phyloP scores from a whole-genome alignment of 768 basidiomycete genomes.

The Mycena amicta region DNA sequence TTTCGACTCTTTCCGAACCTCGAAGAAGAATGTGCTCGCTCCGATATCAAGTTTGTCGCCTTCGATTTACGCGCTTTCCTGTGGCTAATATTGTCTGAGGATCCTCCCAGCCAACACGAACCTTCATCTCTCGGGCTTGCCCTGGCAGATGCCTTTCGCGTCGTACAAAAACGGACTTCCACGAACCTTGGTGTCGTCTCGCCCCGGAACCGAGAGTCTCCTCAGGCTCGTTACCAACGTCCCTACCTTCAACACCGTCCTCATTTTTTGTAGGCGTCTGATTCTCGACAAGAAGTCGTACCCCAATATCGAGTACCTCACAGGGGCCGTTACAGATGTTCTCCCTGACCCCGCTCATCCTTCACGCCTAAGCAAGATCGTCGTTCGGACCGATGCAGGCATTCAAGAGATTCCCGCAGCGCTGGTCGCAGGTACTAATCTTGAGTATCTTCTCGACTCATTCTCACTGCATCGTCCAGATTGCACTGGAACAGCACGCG shows the following conservation, averaged over 20 bases:
- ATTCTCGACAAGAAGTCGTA: conserved; percentile 22
- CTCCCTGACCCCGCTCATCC: conserved; percentile 15
- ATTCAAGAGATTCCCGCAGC: conserved; percentile 14
- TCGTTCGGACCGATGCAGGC: conserved; percentile 20
- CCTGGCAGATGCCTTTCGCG: conserved; percentile 3
- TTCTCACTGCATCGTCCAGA: too few relatives aligned
- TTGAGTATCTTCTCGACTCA: too few relatives aligned
- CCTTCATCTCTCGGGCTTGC: conserved; percentile 17
- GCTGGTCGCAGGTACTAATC: conserved; percentile 28
- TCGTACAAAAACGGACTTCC: conserved; percentile 15
- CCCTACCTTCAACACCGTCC: neutral
- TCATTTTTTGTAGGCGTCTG: conserved; percentile 21
- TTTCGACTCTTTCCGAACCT: conserved; percentile 24
- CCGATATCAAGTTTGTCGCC: conserved; percentile 18
- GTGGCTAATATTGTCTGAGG: neutral
- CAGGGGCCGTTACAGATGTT: conserved; percentile 32
- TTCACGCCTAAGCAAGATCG: conserved; percentile 20
- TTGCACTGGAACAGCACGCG: conserved; percentile 32
- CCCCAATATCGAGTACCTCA: conserved; percentile 26
- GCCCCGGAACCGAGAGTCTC: conserved; percentile 32
- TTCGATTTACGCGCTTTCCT: neutral
- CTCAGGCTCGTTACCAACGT: conserved; percentile 17
- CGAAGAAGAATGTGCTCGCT: conserved; percentile 20
- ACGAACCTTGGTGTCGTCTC: conserved; percentile 22
- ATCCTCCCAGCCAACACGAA: too few relatives aligned